These are phyloP conservation scores for Clavaria fumosa DNA, from an alignment of 768 basidiomycete species.

Conservation along the genomic window DNA sequence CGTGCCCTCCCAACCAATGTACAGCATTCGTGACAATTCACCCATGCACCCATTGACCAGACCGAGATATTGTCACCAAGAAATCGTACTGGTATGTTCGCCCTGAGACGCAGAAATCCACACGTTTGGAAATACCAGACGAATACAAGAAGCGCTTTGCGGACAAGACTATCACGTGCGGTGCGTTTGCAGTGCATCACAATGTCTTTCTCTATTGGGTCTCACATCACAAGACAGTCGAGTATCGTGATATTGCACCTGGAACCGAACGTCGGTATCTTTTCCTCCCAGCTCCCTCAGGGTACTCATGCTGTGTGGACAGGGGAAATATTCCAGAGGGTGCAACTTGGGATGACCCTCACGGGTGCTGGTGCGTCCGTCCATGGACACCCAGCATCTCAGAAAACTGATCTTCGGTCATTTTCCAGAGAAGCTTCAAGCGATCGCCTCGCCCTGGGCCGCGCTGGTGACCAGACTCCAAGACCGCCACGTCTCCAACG, in stretches of 20 bases:
- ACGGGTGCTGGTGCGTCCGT: constrained; percentile 45
- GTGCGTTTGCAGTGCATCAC: too few relatives aligned
- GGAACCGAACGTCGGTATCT: constrained; percentile 53
- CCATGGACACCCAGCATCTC: not conserved
- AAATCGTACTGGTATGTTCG: constrained; percentile 49
- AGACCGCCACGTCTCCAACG: constrained; percentile 36
- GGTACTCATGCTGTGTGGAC: too few relatives aligned
- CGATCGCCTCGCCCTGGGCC: constrained; percentile 56
- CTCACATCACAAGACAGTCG: constrained; percentile 29
- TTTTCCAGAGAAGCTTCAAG: constrained; percentile 57
- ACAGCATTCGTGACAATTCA: not conserved
- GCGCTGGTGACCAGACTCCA: constrained; percentile 51
- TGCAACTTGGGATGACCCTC: constrained; percentile 65
- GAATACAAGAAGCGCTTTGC: constrained; percentile 35
- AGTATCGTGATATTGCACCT: constrained; percentile 42
- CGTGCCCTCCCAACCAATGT: constrained; percentile 4
- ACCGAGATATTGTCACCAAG: constrained; percentile 40
- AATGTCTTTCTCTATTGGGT: not conserved
- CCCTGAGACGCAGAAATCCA: constrained; percentile 28
- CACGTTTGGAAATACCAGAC: constrained; percentile 37
- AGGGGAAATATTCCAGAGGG: constrained; percentile 71
- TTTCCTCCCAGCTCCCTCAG: too few relatives aligned
- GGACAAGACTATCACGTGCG: constrained; percentile 48
- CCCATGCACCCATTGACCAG: constrained; percentile 18
- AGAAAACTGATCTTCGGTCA: not conserved